Evolutionary conservation across 2,329 filamentous ascomycete genomes (phyloP).

Genomic region (Curvularia sp.): DNA sequence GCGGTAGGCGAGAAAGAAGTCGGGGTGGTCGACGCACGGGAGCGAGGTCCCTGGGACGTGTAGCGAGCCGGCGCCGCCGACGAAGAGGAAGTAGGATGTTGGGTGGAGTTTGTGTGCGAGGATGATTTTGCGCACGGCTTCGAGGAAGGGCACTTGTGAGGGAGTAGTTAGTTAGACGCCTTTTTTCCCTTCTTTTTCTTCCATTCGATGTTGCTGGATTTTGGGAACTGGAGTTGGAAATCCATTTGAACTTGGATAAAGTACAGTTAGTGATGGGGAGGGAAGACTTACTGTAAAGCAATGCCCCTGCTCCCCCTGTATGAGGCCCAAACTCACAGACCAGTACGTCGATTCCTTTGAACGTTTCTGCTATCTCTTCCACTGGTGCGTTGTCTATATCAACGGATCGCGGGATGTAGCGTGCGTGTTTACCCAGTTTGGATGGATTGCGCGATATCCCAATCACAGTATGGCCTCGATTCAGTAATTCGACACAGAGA

Average conservation of each 20-base stretch:
- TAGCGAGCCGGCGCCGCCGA: conserved; percentile 46
- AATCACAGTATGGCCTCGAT: conserved; percentile 45
- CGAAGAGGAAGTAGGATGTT: conserved; percentile 45
- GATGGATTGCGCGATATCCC: conserved; percentile 46
- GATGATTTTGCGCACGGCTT: conserved; percentile 45
- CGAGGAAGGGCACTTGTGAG: conserved; percentile 46
- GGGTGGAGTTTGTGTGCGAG: conserved; percentile 40
- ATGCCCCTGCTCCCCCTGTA: conserved; percentile 36
- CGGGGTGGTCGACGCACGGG: conserved; percentile 42
- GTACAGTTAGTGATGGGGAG: neutral
- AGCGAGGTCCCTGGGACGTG: conserved; percentile 35
- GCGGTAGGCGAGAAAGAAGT: conserved; percentile 47
- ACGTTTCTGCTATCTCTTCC: conserved; percentile 36
- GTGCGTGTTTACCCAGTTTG: conserved; percentile 41
- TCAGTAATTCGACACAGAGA: conserved; percentile 44
- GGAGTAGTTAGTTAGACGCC: neutral
- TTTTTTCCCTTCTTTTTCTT: neutral
- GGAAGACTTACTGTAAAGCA: conserved; percentile 41
- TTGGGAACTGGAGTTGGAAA: neutral
- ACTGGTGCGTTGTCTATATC: conserved; percentile 38
- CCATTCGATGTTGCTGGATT: neutral
- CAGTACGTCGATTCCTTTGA: conserved; percentile 42
- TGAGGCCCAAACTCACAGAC: conserved; percentile 48
- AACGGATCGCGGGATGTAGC: conserved; percentile 38
- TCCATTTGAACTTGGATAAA: neutral